Evolutionary conservation across 2,329 filamentous ascomycete species (phyloP).

Genomic region (Venturia carpophila): DNA sequence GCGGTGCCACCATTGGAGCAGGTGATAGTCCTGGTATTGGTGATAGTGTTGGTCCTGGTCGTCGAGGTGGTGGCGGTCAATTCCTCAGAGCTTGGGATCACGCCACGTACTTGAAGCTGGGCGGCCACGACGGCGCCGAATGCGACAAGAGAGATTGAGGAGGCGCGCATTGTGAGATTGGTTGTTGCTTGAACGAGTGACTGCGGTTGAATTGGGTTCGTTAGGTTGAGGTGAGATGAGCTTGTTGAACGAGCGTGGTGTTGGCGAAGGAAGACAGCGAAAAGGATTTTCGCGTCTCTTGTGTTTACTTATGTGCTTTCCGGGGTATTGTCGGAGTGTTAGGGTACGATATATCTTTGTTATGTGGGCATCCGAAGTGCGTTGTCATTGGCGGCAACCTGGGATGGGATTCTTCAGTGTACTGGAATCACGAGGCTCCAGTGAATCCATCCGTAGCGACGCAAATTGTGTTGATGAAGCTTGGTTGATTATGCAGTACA

Average conservation of each 20-base stretch:
- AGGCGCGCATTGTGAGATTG: background rate
- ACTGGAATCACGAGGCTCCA: background rate
- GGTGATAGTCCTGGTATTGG: background rate
- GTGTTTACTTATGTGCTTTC: conserved; percentile 1
- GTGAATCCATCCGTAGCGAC: background rate
- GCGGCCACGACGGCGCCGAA: background rate
- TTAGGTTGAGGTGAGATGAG: conserved; percentile 1
- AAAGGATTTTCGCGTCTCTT: background rate
- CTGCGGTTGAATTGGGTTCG: background rate
- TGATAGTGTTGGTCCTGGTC: background rate
- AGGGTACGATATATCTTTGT: background rate
- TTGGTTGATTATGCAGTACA: background rate
- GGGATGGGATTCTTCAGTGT: background rate
- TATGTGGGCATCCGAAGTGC: background rate
- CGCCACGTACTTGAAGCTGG: background rate
- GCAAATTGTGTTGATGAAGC: background rate
- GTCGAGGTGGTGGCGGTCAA: background rate
- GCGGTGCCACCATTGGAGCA: background rate
- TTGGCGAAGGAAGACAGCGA: background rate
- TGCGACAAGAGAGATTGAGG: background rate
- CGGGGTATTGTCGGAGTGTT: background rate
- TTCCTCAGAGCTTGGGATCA: background rate
- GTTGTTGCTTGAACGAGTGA: background rate
- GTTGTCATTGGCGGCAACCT: conserved; percentile 1
- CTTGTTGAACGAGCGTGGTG: background rate